phyloP scores from a whole-genome alignment of 2,329 filamentous ascomycete species.

The Nothophoma quercina region DNA sequence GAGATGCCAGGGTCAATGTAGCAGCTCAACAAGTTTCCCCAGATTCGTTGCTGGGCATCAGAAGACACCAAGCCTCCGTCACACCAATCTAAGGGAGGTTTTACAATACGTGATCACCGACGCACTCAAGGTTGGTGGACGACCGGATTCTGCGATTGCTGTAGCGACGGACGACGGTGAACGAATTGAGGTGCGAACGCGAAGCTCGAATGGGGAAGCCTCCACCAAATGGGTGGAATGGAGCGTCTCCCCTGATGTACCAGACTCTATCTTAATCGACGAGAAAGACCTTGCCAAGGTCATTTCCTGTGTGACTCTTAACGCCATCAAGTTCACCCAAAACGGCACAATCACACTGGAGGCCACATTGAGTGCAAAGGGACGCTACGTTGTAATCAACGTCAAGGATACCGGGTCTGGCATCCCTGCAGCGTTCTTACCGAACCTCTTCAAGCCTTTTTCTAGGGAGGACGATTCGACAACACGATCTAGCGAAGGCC shows the following conservation, averaged over 20 bases:
- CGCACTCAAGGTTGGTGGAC: constrained; percentile 59
- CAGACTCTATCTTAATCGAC: constrained; percentile 64
- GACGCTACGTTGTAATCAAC: constrained; percentile 66
- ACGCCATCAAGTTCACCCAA: constrained; percentile 76
- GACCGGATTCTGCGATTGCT: constrained; percentile 60
- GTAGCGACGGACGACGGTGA: constrained; percentile 57
- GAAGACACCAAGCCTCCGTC: constrained; percentile 56
- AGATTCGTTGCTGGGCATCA: constrained; percentile 50
- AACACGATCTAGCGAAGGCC: constrained; percentile 71
- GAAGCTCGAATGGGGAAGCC: constrained; percentile 53
- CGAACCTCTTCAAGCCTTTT: constrained; percentile 73
- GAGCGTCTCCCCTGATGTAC: constrained; percentile 59
- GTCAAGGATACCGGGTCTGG: constrained; percentile 73
- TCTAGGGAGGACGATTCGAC: constrained; percentile 73
- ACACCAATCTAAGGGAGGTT: constrained; percentile 58
- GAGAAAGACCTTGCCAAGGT: constrained; percentile 70
- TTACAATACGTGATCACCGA: constrained; percentile 62
- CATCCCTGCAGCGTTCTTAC: constrained; percentile 71
- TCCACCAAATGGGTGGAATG: constrained; percentile 59
- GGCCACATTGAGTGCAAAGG: constrained; percentile 60
- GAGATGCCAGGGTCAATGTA: constrained; percentile 25
- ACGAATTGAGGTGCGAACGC: constrained; percentile 57
- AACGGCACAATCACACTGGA: constrained; percentile 66
- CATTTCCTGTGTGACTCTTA: constrained; percentile 69
- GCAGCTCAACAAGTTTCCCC: constrained; percentile 39